Conservation (phyloP, 345 rosid species). For the Litchi chinensis region DNA sequence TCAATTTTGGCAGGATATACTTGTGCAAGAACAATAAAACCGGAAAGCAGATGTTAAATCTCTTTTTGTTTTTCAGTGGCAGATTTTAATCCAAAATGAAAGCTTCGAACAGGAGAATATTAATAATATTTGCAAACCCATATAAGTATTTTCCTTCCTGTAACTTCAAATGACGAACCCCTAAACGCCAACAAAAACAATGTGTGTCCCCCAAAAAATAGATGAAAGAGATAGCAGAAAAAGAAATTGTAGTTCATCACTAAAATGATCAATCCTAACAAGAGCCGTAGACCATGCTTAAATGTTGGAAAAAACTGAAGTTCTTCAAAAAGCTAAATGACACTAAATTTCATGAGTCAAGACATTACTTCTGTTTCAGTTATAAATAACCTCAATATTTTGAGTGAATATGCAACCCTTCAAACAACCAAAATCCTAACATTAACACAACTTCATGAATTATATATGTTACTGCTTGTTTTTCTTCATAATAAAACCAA, state of each 20-base stretch:
- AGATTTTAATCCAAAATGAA: too few species aligned
- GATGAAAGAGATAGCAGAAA: neutral
- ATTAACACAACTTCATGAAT: too few species aligned
- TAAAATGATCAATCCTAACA: neutral
- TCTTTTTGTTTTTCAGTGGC: too few species aligned
- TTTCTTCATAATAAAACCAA: too few species aligned
- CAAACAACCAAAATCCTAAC: neutral
- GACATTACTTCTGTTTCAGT: neutral
- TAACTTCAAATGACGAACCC: neutral
- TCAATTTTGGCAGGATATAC: neutral
- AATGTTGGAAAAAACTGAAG: neutral
- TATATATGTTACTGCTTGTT: too few species aligned
- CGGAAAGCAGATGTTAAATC: neutral
- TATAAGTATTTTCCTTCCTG: too few species aligned
- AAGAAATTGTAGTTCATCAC: neutral
- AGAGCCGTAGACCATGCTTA: neutral
- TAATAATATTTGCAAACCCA: too few species aligned
- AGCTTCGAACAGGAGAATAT: too few species aligned
- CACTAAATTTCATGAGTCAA: neutral
- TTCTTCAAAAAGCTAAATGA: neutral
- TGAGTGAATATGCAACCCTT: neutral
- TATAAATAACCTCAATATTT: neutral
- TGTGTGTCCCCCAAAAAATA: neutral
- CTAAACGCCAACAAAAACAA: neutral
- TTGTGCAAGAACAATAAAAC: neutral